Base-by-base conservation (phyloP, 805 yeast species). In the Myxozyma kluyveri region DNA sequence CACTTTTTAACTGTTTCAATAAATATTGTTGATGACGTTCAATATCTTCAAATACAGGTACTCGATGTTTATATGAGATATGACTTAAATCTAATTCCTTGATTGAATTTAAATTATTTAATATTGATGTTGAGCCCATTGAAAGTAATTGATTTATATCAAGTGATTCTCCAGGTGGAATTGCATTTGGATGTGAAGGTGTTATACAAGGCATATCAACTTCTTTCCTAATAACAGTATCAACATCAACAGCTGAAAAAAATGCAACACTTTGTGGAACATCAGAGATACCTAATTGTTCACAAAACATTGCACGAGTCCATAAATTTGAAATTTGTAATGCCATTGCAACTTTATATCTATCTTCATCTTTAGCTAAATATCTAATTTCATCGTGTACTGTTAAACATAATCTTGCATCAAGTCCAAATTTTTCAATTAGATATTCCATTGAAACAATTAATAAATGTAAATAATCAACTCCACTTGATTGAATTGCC, bases 401-500 rank as follows among this genome's bases (percentile, higher is more conserved):
- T 0, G 98, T 88, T 9, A 93, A 74, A 57, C 84, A 73, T 49
- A 93, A 73, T 46, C 99, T 71, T 0, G 95, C 96, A 32, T 84
- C 78, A 9, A 95, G 72, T 2, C 72, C 64, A 67, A 81, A 91
- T 55, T 75, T 77, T 36, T 79, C 75, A 37, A 79, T 73, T 61
- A 93, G 73, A 62, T 89, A 88, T 52, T 88, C 86, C 97, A 95
- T 90, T 0, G 96, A 80, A 3, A 88, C 79, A 44, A 91, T 76
- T 54, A 93, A 67, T 37, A 93, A 67, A 66, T 93, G 99, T 47
- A 93, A 73, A 64, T 95, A 93, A 67, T 93, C 99, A 18, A 95
- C 99, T 33, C 99, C 99, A 1, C 96, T 88, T 21, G 96, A 88
- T 67, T 93, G 99, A 65, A 93, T 93, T 0, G 96, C 88, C 99